phyloP scores from a whole-genome alignment of 345 rosid genomes.

The Melastoma malabathricum region DNA sequence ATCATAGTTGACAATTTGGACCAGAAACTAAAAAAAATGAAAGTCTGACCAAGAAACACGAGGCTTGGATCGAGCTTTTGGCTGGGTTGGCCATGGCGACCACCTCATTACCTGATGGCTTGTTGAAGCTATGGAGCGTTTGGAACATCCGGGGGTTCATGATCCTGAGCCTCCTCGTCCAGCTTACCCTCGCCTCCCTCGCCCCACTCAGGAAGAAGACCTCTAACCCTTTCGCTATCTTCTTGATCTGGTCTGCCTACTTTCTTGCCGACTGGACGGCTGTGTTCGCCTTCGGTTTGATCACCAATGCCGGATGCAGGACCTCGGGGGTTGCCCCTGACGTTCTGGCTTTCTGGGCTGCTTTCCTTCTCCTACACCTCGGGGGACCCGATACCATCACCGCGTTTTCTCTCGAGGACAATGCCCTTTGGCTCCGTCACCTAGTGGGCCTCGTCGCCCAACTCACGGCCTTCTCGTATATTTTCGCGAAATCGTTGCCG shows the following conservation, averaged over 20 bases:
- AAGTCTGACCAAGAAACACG: no score
- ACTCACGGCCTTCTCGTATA: constrained; percentile 24
- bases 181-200: constrained; percentile 30
- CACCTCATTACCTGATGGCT: no score
- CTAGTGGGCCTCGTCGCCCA: constrained; percentile 32
- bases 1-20: no score
- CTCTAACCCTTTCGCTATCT: constrained; percentile 14
- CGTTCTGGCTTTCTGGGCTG: constrained; percentile 57
- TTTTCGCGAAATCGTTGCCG: constrained; percentile 23
- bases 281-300: constrained; percentile 37
- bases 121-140: constrained; percentile 20
- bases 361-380: constrained; percentile 49
- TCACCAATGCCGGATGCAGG: constrained; percentile 25
- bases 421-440: constrained; percentile 55
- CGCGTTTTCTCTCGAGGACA: constrained; percentile 53
- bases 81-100: no score
- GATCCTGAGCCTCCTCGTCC: constrained; percentile 42
- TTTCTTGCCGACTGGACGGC: constrained; percentile 55
- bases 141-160: constrained; percentile 52
- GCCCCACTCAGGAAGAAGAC: constrained; percentile 44
- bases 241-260: constrained; percentile 43
- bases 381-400: constrained; percentile 69
- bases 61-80: no score
- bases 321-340: neutral
- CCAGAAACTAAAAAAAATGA: no score